Base-by-base conservation (phyloP, 176 grass and related monocot genomes). In the Phragmites australis region DNA sequence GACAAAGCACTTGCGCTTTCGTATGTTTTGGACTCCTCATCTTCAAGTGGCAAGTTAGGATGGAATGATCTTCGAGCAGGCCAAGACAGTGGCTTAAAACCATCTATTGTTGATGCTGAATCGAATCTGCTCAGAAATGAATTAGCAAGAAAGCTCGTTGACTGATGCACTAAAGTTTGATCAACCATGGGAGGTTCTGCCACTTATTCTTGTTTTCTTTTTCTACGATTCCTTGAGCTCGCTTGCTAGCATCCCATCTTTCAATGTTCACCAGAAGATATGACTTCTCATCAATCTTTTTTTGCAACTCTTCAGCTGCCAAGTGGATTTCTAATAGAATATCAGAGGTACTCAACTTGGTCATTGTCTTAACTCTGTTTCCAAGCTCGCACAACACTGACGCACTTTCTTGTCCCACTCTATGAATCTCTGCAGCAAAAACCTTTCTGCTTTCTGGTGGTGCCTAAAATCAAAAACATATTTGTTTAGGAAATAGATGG, bases 1-100 rank as follows among this genome's bases (percentile, higher is more conserved):
- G 96, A 95, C 90, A 95, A 81, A 52, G 92, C 88, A 89, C 97
- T 99, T 50, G 97, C 93, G 78, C 97, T 99, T 72, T 91, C 93
- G 10, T 99, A 96, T 60, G 88, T 95, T 88, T 66, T 89, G 27
- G 90, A 87, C 41, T 91, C 92, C 41, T 93, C 79, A 58, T 89
- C 87, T 72, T 73, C 88, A 45, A 66, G 62, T 43, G 84, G 45
- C 30, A 82, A 9, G 34, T 90, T 88, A 54, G 82, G 87, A 82
- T 79, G 70, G 66, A 95, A 93, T 44, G 97, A 99, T 81, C 51
- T 84, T 68, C 88, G 83, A 58, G 92, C 83, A 54, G 94, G 94
- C 94, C 92, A 94, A 50, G 86, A 75, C 21, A 87, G 84, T 11
- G 70, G 69, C 62, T 70, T 83, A 32, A 91, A 75, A 37, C 61